These are phyloP conservation scores for Penicillium longicatenatum DNA, from an alignment of 495 filamentous ascomycete genomes.

Conservation along the genomic window DNA sequence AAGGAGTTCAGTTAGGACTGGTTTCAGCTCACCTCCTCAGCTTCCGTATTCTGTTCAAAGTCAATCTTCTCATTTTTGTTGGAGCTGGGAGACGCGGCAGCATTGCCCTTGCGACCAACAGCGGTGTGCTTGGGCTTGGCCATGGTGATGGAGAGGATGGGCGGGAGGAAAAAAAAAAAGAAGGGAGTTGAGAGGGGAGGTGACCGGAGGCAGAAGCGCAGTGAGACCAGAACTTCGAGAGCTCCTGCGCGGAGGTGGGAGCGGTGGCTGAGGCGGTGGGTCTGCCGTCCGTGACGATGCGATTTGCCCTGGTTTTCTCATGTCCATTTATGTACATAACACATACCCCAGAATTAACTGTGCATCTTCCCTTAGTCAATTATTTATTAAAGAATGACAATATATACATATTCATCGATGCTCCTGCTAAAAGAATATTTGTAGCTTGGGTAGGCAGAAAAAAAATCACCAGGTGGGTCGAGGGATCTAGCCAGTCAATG, in stretches of 20 bases:
- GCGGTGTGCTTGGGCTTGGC: constrained; percentile 55
- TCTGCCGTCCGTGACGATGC: neutral
- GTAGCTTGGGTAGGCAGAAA: neutral
- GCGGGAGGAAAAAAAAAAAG: constrained; percentile 13
- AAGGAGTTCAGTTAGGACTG: neutral
- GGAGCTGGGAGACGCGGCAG: constrained; percentile 62
- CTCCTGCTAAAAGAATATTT: too few relatives aligned
- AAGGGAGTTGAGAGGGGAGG: constrained; percentile 22
- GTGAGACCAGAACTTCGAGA: constrained; percentile 16
- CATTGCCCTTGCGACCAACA: constrained; percentile 51
- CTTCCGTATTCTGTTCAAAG: constrained; percentile 48
- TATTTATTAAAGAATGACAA: too few relatives aligned
- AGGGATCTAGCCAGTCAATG: neutral
- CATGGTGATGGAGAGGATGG: constrained; percentile 47
- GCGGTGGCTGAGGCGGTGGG: constrained; percentile 9
- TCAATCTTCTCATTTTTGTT: constrained; percentile 48
- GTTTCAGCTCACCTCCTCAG: constrained; percentile 46
- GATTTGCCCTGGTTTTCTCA: neutral
- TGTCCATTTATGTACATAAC: neutral
- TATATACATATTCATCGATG: too few relatives aligned
- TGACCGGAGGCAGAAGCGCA: constrained; percentile 20
- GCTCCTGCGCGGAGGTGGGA: constrained; percentile 29
- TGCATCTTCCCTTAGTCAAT: too few relatives aligned
- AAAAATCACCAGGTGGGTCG: neutral
- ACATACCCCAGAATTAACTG: too few relatives aligned